Conservation (phyloP, 768 basidiomycete species). For the Lactifluus subvellereus region DNA sequence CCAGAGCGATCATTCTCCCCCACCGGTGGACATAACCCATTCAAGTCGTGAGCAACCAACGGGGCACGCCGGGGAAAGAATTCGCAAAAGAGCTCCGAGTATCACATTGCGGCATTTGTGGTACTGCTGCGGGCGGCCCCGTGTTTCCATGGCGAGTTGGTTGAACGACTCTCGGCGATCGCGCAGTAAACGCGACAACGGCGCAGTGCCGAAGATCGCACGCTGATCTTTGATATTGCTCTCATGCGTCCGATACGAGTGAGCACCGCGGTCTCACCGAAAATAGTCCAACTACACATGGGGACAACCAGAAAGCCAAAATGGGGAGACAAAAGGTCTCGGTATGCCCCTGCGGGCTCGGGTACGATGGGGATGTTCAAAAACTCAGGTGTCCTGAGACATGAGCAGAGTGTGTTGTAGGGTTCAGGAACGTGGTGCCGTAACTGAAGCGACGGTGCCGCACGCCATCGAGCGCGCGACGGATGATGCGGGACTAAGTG, state of each 20-base stretch:
- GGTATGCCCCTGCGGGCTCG: background rate
- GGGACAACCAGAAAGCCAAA: background rate
- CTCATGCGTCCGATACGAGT: slow-evolving; percentile 9
- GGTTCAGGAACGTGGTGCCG: slow-evolving; percentile 16
- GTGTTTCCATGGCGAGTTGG: slow-evolving; percentile 21
- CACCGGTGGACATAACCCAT: background rate
- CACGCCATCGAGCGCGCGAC: slow-evolving; percentile 17
- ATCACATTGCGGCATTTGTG: slow-evolving; percentile 8
- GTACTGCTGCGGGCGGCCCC: slow-evolving; percentile 14
- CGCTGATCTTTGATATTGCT: slow-evolving; percentile 12
- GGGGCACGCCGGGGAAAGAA: slow-evolving; percentile 9
- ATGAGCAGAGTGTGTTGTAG: background rate
- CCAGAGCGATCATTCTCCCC: slow-evolving; percentile 7
- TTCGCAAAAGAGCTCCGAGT: slow-evolving; percentile 4
- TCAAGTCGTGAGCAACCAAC: slow-evolving; percentile 11
- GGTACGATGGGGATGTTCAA: slow-evolving; percentile 3
- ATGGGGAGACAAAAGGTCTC: background rate
- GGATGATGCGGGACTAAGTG: slow-evolving; percentile 19
- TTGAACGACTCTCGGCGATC: slow-evolving; percentile 16
- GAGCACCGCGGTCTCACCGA: slow-evolving; percentile 7
- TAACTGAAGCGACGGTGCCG: slow-evolving; percentile 12
- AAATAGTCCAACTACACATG: background rate
- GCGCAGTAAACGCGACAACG: slow-evolving; percentile 15
- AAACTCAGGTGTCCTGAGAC: background rate
- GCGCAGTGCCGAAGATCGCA: slow-evolving; percentile 18